Percentiles rank a stretch among this genome's conserved stretches.
Conservation (phyloP, 129 eudicot genomes). For the Escallonia rubra region DNA sequence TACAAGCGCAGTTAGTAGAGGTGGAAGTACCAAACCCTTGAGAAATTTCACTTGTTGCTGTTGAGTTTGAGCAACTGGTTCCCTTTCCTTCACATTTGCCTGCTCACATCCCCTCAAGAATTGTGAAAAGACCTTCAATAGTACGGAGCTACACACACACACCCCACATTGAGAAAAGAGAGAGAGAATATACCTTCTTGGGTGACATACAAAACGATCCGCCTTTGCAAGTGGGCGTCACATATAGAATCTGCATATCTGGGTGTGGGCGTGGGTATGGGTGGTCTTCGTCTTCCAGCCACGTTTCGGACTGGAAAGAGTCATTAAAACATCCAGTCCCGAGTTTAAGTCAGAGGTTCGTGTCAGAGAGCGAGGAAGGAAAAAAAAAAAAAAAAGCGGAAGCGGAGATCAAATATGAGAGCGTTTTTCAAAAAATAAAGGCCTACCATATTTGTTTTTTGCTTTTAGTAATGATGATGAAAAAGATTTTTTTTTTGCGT, state of each 20-base stretch:
- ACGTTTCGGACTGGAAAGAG: no score
- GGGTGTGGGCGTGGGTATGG: not conserved
- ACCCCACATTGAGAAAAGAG: not conserved
- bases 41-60: constrained; percentile 35
- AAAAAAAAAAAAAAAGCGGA: no score
- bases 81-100: constrained; percentile 26
- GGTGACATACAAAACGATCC: constrained; percentile 16
- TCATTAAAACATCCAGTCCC: no score
- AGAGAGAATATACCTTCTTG: constrained; percentile 33
- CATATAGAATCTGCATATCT: constrained; percentile 24
- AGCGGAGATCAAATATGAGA: no score
- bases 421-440: no score
- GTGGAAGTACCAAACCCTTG: constrained; percentile 37
- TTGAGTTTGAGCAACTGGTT: constrained; percentile 3
- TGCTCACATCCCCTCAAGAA: constrained; percentile 1
- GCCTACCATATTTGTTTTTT: no score
- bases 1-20: constrained; percentile 52
- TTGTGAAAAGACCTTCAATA: not conserved
- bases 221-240: constrained; percentile 19
- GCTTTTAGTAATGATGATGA: no score
- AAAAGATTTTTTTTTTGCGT: no score
- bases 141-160: not conserved
- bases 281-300: no score
- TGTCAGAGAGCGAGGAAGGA: no score
- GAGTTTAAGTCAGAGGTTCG: no score